Evolutionary conservation across 257 asterid species (phyloP).

Genomic region (Nicotiana tomentosiformis): DNA sequence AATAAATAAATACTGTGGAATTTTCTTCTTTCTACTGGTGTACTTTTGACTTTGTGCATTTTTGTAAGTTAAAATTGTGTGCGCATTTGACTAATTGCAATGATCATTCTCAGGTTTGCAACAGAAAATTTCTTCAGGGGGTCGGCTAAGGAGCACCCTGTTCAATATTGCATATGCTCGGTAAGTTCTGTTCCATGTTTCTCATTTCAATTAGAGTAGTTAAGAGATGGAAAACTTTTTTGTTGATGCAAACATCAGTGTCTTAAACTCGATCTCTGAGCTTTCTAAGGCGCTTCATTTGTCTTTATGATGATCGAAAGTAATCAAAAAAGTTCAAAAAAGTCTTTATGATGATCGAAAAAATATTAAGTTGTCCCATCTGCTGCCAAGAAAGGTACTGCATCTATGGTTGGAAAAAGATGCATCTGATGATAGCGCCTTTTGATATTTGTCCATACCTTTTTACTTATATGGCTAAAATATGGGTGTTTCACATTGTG

Average conservation of each 20-base stretch:
- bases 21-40: background rate
- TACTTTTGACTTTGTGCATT: background rate
- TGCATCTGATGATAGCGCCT: background rate
- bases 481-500: background rate
- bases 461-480: background rate
- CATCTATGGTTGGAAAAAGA: background rate
- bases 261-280: background rate
- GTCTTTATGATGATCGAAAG: background rate
- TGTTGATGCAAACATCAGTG: background rate
- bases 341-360: too few species aligned
- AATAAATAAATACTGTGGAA: background rate
- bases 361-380: background rate
- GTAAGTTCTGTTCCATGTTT: conserved; percentile 49
- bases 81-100: background rate
- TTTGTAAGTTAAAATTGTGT: background rate
- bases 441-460: background rate
- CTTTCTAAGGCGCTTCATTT: background rate
- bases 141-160: conserved; percentile 59
- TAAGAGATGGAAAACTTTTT: background rate
- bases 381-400: background rate
- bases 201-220: background rate
- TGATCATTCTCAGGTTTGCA: conserved; percentile 59
- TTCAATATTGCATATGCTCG: conserved; percentile 68
- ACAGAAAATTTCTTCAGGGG: conserved; percentile 84
- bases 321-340: too few species aligned